These are phyloP conservation scores for Dioscorea zingiberensis DNA, from an alignment of 106 monocot species.

Conservation along the genomic window DNA sequence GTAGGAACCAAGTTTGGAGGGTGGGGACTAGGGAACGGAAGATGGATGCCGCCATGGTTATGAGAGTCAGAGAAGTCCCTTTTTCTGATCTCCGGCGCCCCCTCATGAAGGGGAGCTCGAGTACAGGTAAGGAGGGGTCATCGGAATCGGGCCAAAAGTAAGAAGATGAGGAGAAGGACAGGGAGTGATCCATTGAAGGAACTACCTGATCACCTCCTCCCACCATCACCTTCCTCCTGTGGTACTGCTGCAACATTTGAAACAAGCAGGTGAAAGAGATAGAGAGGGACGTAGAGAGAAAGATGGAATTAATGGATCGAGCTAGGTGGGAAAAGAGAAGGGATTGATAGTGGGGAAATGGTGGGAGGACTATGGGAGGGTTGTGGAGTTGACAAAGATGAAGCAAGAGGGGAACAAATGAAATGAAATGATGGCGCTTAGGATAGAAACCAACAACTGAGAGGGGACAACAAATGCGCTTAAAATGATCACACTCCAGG, in stretches of 20 bases:
- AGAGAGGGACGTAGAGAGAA: background rate
- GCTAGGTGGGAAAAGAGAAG: background rate
- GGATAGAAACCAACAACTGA: no score
- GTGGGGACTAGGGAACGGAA: slow-evolving; percentile 29
- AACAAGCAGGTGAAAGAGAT: background rate
- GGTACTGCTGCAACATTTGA: no score
- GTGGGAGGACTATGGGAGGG: background rate
- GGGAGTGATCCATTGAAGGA: background rate
- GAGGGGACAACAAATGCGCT: no score
- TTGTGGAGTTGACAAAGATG: no score
- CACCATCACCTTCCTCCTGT: background rate
- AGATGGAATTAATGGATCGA: background rate
- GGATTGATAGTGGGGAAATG: background rate
- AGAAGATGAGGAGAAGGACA: background rate
- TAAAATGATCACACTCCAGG: no score
- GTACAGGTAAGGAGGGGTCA: background rate
- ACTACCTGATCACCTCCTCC: no score
- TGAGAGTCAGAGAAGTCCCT: background rate
- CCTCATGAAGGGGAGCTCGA: slow-evolving; percentile 9
- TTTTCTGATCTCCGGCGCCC: background rate
- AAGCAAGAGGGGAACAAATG: no score
- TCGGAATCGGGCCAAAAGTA: background rate
- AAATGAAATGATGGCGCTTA: no score
- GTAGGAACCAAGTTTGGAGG: slow-evolving; percentile 13
- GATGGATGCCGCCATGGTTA: slow-evolving; percentile 4